Evolutionary conservation across 805 yeast genomes (phyloP), one percentile per base, ranked within the genome.

Genomic region (Pichia pseudocactophila): DNA sequence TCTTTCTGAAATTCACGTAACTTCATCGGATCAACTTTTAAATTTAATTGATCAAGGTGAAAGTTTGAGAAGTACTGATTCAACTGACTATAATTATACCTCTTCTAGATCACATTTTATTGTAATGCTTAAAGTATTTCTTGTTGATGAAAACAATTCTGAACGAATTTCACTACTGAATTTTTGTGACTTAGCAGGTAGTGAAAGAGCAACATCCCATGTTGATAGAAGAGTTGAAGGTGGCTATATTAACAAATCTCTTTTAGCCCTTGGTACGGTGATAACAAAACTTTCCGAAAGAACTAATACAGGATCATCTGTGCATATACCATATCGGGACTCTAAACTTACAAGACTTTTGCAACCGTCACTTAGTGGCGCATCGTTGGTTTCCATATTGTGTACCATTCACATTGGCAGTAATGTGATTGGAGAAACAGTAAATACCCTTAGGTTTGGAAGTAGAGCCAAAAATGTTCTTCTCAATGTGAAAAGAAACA

Each of bases 151-250:
- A 11, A 48, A 54, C 0, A 61, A 66, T 11, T 71, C 69, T 5
- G 71, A 68, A 41, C 51, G 51, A 19, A 61, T 67, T 31, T 73
- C 88, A 30, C 78, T 87, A 0, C 73, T 90, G 27, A 85, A 90
- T 28, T 69, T 90, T 43, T 90, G 97, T 66, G 98, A 90, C 63
- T 71, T 90, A 55, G 98, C 98, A 0, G 98, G 98, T 25, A 83
- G 95, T n/a, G 98, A 90, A 62, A 73, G 83, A 40, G 95, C 94
- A 0, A 76, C 81, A 2, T 69, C 84, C 0, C 80, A 81, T 53
- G 62, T 68, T 1, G 96, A 86, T 56, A 72, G 97, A 53, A 68
- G 97, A 42, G 86, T 88, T 60, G 98, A 90, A 65, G 98, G 97
- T 18, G 76, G 96, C 0, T 92, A 71, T 57, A 90, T 90, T 58